A percentile compares a stretch with the other conserved stretches of the same genome.
Conservation (phyloP, 495 filamentous ascomycete genomes). For the Echria macrotheca region DNA sequence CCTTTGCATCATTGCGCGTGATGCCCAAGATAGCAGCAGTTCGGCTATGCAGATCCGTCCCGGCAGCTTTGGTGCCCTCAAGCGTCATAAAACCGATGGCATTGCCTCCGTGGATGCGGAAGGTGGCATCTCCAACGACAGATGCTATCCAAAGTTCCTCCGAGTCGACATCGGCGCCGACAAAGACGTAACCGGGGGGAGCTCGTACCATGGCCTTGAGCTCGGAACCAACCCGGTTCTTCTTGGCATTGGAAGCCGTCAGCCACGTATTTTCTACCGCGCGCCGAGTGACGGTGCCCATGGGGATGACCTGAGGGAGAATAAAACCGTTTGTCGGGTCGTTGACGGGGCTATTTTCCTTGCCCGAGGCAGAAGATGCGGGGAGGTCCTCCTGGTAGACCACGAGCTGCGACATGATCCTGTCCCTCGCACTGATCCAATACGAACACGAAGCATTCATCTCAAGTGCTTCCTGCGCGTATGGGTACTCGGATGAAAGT, state of each 20-base stretch:
- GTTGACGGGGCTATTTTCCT: constrained; percentile 4
- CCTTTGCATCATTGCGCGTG: constrained; percentile 88
- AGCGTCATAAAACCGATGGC: constrained; percentile 99
- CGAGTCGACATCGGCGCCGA: constrained; percentile 97
- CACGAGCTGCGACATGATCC: constrained; percentile 90
- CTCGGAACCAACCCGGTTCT: constrained; percentile 92
- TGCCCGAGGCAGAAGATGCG: background rate
- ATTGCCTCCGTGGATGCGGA: constrained; percentile 89
- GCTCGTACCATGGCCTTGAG: constrained; percentile 95
- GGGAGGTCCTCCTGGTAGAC: constrained; percentile 67
- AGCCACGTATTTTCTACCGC: constrained; percentile 98
- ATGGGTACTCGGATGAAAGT: constrained; percentile 76
- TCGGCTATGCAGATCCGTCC: constrained; percentile 91
- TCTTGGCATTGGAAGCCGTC: constrained; percentile 93
- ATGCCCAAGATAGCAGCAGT: constrained; percentile 91
- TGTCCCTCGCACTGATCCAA: constrained; percentile 92
- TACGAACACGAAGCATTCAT: constrained; percentile 99
- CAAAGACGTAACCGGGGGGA: constrained; percentile 84
- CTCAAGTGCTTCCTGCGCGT: constrained; percentile 89
- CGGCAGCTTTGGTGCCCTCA: constrained; percentile 88
- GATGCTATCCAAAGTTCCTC: constrained; percentile 98
- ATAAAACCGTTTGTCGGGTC: constrained; percentile 60
- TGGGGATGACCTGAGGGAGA: constrained; percentile 96
- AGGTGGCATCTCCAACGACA: constrained; percentile 89
- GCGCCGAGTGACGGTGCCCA: constrained; percentile 96